These are phyloP conservation scores for Colletotrichum viniferum DNA, from an alignment of 2,329 filamentous ascomycete genomes.

Conservation along the genomic window DNA sequence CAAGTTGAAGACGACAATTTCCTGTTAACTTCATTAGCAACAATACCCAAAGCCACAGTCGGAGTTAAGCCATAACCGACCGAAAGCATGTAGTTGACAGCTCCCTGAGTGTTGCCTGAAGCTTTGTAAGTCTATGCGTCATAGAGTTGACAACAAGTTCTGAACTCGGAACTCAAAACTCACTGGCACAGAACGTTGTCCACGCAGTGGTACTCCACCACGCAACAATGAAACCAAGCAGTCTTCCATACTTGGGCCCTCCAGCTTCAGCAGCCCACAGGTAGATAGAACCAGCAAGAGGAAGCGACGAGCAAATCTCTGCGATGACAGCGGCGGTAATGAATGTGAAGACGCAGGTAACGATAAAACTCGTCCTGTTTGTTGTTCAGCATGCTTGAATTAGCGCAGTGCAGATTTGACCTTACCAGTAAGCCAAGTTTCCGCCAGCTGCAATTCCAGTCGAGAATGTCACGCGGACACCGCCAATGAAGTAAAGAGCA, in stretches of 20 bases:
- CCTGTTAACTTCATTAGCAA: constrained; percentile 33
- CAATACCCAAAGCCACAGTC: background rate
- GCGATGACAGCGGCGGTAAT: constrained; percentile 65
- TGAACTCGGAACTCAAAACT: background rate
- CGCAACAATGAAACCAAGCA: constrained; percentile 65
- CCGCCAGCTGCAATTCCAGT: constrained; percentile 66
- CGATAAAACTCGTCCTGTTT: constrained; percentile 60
- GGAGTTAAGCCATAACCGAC: constrained; percentile 31
- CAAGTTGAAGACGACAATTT: constrained; percentile 61
- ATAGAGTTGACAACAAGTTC: background rate
- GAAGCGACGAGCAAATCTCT: constrained; percentile 64
- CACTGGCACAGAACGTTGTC: constrained; percentile 62
- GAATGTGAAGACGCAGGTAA: constrained; percentile 64
- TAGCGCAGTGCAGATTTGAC: background rate
- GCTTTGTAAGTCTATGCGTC: background rate
- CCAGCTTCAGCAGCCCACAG: constrained; percentile 66
- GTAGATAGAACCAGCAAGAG: constrained; percentile 64
- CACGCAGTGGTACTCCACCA: constrained; percentile 69
- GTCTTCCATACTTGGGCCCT: constrained; percentile 56
- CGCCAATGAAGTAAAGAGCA: constrained; percentile 65
- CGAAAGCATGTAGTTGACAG: constrained; percentile 57
- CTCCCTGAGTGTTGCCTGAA: constrained; percentile 52
- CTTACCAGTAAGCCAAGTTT: constrained; percentile 63
- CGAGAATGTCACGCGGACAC: constrained; percentile 64
- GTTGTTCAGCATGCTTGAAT: background rate